Evolutionary conservation across 495 filamentous ascomycete species (phyloP).

Genomic region (Penicillium argentinense): DNA sequence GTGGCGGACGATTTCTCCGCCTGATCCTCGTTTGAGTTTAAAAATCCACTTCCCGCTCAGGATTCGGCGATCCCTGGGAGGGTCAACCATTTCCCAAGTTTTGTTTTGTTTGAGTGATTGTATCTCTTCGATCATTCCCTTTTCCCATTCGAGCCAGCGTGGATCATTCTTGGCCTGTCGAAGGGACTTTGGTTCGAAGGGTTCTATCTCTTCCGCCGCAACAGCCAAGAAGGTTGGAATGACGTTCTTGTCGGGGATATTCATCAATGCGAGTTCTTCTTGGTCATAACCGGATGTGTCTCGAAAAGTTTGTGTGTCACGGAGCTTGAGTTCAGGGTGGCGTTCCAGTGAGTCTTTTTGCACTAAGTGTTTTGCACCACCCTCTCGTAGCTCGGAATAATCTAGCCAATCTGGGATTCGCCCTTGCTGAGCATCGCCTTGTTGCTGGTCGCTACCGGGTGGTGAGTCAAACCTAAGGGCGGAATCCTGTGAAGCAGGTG

Average conservation of each 20-base stretch:
- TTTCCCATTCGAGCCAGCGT: constrained; percentile 19
- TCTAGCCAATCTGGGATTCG: constrained; percentile 8
- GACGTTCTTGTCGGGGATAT: constrained; percentile 13
- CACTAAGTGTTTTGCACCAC: constrained; percentile 7
- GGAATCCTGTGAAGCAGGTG: constrained; percentile 7
- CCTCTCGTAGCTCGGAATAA: constrained; percentile 10
- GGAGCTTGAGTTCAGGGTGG: constrained; percentile 16
- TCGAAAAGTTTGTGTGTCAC: neutral
- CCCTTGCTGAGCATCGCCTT: constrained; percentile 5
- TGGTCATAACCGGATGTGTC: constrained; percentile 6
- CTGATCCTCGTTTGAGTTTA: constrained; percentile 28
- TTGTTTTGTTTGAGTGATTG: constrained; percentile 25
- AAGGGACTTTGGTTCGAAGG: constrained; percentile 15
- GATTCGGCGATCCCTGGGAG: constrained; percentile 18
- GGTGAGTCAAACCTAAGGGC: constrained; percentile 8
- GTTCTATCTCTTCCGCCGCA: constrained; percentile 15
- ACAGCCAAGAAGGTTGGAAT: constrained; percentile 16
- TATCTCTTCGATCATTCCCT: constrained; percentile 18
- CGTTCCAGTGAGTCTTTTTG: constrained; percentile 9
- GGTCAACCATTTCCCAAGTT: constrained; percentile 28
- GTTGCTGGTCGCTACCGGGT: constrained; percentile 13
- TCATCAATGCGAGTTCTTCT: constrained; percentile 17
- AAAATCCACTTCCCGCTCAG: constrained; percentile 34
- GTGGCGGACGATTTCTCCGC: constrained; percentile 25
- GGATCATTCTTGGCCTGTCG: constrained; percentile 10